These are phyloP conservation scores for Carallia pectinifolia DNA, from an alignment of 345 rosid genomes.

Conservation along the genomic window DNA sequence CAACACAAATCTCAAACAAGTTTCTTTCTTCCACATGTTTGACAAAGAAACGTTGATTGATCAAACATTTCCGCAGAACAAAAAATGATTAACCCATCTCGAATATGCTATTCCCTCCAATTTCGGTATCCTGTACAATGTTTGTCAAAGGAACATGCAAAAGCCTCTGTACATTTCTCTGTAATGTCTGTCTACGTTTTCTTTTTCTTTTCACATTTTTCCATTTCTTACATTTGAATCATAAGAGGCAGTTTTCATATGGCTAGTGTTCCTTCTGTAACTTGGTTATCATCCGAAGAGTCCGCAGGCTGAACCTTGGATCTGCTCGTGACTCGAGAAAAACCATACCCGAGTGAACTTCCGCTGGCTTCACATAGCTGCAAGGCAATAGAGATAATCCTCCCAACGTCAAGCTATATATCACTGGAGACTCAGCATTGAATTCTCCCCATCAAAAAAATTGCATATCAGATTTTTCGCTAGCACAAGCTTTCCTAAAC, in stretches of 20 bases:
- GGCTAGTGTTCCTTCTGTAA: conserved; percentile 70
- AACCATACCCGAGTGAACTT: conserved; percentile 95
- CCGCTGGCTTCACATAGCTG: conserved; percentile 88
- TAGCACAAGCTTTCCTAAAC: background rate
- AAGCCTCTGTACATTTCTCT: conserved; percentile 24
- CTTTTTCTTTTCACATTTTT: background rate
- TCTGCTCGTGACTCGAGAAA: conserved; percentile 58
- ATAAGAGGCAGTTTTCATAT: conserved; percentile 36
- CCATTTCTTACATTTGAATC: no score
- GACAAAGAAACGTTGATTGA: background rate
- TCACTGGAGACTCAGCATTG: background rate
- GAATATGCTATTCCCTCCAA: background rate
- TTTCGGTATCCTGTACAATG: conserved; percentile 37
- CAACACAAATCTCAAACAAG: background rate
- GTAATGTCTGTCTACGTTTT: background rate
- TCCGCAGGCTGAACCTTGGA: conserved; percentile 57
- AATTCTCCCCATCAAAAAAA: background rate
- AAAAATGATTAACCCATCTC: background rate
- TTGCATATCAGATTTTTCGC: background rate
- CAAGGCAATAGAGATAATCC: conserved; percentile 10
- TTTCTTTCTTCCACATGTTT: background rate
- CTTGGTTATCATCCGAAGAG: conserved; percentile 66
- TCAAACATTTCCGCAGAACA: conserved; percentile 21
- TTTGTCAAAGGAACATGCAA: conserved; percentile 18
- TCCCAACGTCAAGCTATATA: background rate